phyloP scores from a whole-genome alignment of 2,329 filamentous ascomycete genomes.

The Diplodia sapinea region DNA sequence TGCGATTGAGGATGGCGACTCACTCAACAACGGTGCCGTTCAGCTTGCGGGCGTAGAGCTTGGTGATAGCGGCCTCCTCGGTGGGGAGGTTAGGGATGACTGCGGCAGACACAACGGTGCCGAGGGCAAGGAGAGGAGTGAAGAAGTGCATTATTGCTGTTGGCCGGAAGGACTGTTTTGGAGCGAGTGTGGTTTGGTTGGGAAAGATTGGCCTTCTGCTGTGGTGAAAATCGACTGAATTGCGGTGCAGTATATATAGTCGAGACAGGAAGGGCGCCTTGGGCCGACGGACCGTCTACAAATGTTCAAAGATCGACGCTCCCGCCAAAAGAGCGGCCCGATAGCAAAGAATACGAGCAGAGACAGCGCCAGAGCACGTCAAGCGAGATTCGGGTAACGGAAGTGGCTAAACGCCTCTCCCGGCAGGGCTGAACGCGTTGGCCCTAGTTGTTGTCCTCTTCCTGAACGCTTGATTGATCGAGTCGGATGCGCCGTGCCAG shows the following conservation, averaged over 20 bases:
- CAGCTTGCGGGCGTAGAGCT: constrained; percentile 27
- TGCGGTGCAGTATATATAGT: constrained; percentile 6
- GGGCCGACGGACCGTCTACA: constrained; percentile 4
- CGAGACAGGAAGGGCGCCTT: background rate
- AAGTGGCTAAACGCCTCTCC: constrained; percentile 25
- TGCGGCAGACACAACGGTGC: constrained; percentile 19
- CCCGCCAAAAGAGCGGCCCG: constrained; percentile 2
- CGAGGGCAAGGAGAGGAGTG: constrained; percentile 35
- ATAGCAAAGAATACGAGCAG: constrained; percentile 10
- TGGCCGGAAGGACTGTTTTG: constrained; percentile 30
- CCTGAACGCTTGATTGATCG: background rate
- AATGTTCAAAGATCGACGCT: constrained; percentile 7
- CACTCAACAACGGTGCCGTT: constrained; percentile 25
- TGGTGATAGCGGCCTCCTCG: constrained; percentile 24
- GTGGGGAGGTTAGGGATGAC: constrained; percentile 6
- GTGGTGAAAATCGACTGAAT: background rate
- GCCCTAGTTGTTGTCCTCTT: too few species aligned
- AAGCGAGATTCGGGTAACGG: constrained; percentile 13
- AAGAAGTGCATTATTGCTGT: constrained; percentile 50
- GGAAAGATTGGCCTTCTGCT: background rate
- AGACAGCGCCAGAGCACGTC: background rate
- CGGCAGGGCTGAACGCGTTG: constrained; percentile 6
- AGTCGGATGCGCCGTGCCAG: background rate
- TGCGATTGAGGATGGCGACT: background rate
- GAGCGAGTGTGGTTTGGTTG: background rate